These are phyloP conservation scores for Yarrowia keelungensis DNA, from an alignment of 805 yeast genomes.

Conservation along the genomic window DNA sequence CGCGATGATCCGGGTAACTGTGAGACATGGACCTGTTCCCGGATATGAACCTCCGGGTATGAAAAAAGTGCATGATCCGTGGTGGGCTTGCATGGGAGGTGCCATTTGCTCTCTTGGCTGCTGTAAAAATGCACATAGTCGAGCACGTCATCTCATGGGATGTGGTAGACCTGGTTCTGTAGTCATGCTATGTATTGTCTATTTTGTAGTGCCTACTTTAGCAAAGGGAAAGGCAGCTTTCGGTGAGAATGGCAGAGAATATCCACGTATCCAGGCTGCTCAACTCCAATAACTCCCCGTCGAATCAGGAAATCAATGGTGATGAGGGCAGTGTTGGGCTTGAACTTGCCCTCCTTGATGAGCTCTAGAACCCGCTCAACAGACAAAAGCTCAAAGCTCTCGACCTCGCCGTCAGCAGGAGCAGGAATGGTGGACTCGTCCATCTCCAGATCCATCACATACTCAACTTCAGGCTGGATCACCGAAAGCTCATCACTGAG, in stretches of 20 bases:
- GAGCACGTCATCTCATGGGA: no score
- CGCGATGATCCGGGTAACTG: no score
- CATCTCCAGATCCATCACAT: slow-evolving; percentile 73
- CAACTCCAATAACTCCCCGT: slow-evolving; percentile 63
- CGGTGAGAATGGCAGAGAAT: slow-evolving; percentile 17
- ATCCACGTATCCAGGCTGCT: slow-evolving; percentile 18
- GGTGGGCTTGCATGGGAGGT: no score
- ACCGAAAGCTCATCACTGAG: slow-evolving; percentile 58
- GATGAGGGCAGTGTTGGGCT: slow-evolving; percentile 86
- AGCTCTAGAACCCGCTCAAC: slow-evolving; percentile 62
- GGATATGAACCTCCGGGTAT: no score
- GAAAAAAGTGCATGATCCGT: no score
- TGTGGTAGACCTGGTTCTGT: no score
- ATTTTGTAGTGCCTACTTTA: neutral
- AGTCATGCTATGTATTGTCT: neutral
- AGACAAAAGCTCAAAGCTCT: slow-evolving; percentile 68
- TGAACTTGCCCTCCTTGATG: slow-evolving; percentile 69
- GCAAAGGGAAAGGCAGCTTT: slow-evolving; percentile 27
- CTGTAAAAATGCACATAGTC: no score
- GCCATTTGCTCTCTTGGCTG: no score
- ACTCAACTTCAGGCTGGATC: slow-evolving; percentile 91
- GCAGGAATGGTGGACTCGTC: slow-evolving; percentile 56
- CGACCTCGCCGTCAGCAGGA: slow-evolving; percentile 79
- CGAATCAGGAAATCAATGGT: slow-evolving; percentile 86
- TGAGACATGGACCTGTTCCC: no score